phyloP scores from a whole-genome alignment of 179 eudicot species.

The Sideroxylon spinosum region DNA sequence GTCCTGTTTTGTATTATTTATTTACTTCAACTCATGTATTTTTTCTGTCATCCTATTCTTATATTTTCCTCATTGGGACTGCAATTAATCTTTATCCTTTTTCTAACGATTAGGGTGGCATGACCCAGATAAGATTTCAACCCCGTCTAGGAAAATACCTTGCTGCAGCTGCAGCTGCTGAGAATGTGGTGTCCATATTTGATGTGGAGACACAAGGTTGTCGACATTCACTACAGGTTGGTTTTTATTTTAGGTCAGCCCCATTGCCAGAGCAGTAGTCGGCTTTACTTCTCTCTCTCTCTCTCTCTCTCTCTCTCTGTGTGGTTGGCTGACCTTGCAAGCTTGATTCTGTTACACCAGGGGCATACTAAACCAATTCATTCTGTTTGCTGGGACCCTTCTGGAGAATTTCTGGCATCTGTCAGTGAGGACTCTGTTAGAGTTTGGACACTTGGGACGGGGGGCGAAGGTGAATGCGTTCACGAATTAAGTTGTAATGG shows the following conservation, averaged over 20 bases:
- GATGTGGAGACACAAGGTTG: conserved; percentile 85
- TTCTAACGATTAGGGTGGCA: conserved; percentile 58
- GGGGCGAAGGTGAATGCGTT: conserved; percentile 71
- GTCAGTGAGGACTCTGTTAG: conserved; percentile 88
- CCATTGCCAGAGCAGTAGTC: background rate
- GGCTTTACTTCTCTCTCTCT: background rate
- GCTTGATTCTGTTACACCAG: conserved; percentile 28
- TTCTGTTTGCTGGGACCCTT: conserved; percentile 82
- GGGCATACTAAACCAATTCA: conserved; percentile 72
- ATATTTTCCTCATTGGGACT: background rate
- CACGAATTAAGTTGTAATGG: conserved; percentile 83
- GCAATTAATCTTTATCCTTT: background rate
- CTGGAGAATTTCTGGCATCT: conserved; percentile 74
- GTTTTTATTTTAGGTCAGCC: background rate
- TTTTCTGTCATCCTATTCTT: background rate
- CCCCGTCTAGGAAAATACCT: conserved; percentile 89
- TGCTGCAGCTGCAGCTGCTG: conserved; percentile 96
- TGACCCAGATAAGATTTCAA: conserved; percentile 79
- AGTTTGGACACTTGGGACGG: conserved; percentile 69
- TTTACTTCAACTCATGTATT: background rate
- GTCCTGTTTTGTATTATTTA: background rate
- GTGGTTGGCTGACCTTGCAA: background rate
- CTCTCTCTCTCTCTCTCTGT: no score
- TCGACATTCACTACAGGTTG: conserved; percentile 67
- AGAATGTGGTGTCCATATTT: conserved; percentile 74